phyloP scores from a whole-genome alignment of 2,329 filamentous ascomycete genomes.

The Plectosphaerella sp. region DNA sequence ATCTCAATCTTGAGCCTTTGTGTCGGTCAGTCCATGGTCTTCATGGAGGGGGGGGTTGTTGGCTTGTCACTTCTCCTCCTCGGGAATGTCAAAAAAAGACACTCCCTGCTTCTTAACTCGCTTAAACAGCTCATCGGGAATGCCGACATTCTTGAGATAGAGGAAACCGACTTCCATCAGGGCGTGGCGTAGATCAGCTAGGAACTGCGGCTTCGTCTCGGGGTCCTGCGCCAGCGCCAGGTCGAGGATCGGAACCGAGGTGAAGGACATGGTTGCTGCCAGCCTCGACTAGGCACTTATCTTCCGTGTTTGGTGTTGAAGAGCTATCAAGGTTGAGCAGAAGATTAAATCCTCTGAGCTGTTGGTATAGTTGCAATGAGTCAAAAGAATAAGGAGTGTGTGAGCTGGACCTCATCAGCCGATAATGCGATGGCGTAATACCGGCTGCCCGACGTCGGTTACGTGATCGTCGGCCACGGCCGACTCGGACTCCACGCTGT shows the following conservation, averaged over 20 bases:
- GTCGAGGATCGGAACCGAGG: conserved; percentile 72
- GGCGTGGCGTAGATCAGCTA: conserved; percentile 66
- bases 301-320: background rate
- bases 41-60: conserved; percentile 6
- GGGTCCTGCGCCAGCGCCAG: conserved; percentile 61
- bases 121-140: conserved; percentile 60
- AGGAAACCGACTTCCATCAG: conserved; percentile 85
- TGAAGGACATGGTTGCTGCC: conserved; percentile 58
- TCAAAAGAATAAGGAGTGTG: background rate
- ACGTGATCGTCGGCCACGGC: too few relatives aligned
- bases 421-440: conserved; percentile 26
- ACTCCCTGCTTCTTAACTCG: conserved; percentile 64
- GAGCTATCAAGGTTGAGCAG: background rate
- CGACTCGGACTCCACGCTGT: too few relatives aligned
- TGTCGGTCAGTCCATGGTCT: conserved; percentile 1
- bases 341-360: background rate
- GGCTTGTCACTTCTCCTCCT: conserved; percentile 63
- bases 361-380: background rate
- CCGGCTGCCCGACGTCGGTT: conserved; percentile 19
- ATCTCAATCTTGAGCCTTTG: conserved; percentile 62
- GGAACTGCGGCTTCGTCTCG: conserved; percentile 66
- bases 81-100: conserved; percentile 71
- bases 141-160: conserved; percentile 76
- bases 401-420: background rate
- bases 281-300: background rate